Conservation (phyloP, 2,329 filamentous ascomycete genomes). For the Aspergillus jensenii region DNA sequence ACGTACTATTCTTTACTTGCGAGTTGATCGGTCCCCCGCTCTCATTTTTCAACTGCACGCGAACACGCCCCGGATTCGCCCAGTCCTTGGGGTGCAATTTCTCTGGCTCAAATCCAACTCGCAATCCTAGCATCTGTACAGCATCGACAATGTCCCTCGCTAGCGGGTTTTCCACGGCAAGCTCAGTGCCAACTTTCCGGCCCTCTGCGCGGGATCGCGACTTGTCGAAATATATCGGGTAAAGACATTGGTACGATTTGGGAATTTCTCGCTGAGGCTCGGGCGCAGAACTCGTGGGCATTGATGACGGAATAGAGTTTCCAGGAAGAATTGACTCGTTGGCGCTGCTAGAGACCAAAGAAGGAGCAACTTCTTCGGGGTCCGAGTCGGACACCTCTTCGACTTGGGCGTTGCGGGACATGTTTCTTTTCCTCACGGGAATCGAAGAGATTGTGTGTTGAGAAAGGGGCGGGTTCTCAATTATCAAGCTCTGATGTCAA, state of each 20-base stretch:
- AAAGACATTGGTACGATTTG: slow-evolving; percentile 82
- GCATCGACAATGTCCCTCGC: slow-evolving; percentile 87
- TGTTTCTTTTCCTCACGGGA: slow-evolving; percentile 37
- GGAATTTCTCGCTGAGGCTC: slow-evolving; percentile 56
- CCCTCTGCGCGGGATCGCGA: slow-evolving; percentile 67
- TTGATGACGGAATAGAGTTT: slow-evolving; percentile 32
- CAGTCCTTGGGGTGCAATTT: slow-evolving; percentile 96
- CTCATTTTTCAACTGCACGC: slow-evolving; percentile 67
- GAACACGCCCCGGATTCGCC: slow-evolving; percentile 90
- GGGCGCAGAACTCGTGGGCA: slow-evolving; percentile 34
- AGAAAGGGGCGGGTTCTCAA: background rate
- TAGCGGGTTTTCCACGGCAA: slow-evolving; percentile 81
- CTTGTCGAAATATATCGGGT: slow-evolving; percentile 93
- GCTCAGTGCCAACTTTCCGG: slow-evolving; percentile 69
- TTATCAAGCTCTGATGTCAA: background rate
- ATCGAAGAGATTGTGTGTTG: background rate
- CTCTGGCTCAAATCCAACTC: slow-evolving; percentile 77
- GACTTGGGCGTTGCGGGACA: slow-evolving; percentile 79
- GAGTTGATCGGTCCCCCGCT: slow-evolving; percentile 50
- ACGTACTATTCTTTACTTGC: slow-evolving; percentile 64
- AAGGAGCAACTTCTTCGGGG: slow-evolving; percentile 81
- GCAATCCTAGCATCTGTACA: slow-evolving; percentile 65
- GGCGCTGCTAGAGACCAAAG: slow-evolving; percentile 33
- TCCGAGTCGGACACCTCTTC: slow-evolving; percentile 94
- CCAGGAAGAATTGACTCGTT: slow-evolving; percentile 43